These are phyloP conservation scores for California macrophylla DNA, from an alignment of 441 rosid genomes.

Conservation along the genomic window DNA sequence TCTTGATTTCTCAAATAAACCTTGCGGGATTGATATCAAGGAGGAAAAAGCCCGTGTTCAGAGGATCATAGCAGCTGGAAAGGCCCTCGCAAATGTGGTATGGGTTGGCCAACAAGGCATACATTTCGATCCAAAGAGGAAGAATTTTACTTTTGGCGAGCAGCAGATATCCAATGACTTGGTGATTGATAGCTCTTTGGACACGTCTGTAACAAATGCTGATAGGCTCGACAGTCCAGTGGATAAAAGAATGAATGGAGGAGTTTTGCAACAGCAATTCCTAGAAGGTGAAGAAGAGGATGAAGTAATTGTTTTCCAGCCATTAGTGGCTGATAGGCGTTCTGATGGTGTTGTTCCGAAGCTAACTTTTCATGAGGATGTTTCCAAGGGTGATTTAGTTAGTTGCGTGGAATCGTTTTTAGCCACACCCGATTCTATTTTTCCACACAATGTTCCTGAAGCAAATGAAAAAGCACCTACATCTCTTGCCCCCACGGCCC, in stretches of 20 bases:
- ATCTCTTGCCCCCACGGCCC: background rate
- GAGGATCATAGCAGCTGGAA: constrained; percentile 16
- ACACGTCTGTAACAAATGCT: constrained; percentile 2
- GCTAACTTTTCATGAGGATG: background rate
- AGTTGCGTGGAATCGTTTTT: background rate
- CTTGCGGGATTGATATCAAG: constrained; percentile 8
- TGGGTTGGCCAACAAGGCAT: background rate
- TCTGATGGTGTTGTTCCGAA: background rate
- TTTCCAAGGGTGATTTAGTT: background rate
- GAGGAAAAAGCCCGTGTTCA: constrained; percentile 16
- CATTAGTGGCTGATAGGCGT: background rate
- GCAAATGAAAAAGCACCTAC: background rate
- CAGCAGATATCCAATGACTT: constrained; percentile 2
- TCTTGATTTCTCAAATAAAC: constrained; percentile 15
- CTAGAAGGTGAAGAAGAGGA: constrained; percentile 19
- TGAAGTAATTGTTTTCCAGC: constrained; percentile 17
- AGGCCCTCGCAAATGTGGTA: constrained; percentile 10
- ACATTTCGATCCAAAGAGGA: constrained; percentile 10
- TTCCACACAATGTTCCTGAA: background rate
- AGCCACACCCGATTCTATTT: constrained; percentile 2
- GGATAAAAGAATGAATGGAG: background rate
- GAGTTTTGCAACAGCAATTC: background rate
- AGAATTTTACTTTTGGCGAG: constrained; percentile 8
- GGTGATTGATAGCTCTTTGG: background rate
- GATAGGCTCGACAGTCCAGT: background rate